phyloP scores from a whole-genome alignment of 2,329 filamentous ascomycete genomes.

The Aspergillus tanneri region DNA sequence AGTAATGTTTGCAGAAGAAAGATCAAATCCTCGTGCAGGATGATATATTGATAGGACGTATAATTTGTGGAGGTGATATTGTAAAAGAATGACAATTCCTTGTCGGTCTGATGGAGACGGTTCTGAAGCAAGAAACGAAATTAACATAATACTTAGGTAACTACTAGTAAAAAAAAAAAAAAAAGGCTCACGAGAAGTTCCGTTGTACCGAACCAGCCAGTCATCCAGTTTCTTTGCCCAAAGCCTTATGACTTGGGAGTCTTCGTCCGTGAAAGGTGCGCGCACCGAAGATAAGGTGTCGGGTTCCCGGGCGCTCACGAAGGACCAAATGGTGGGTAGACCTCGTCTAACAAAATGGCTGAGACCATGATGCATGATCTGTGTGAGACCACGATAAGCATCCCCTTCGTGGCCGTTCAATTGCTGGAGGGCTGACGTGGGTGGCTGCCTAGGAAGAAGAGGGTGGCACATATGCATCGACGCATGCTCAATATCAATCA shows the following conservation, averaged over 20 bases:
- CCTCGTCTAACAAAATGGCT: conserved; percentile 32
- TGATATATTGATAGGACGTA: conserved; percentile 34
- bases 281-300: conserved; percentile 12
- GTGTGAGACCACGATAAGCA: conserved; percentile 28
- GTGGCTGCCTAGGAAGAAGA: conserved; percentile 27
- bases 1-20: conserved; percentile 28
- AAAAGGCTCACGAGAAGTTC: conserved; percentile 23
- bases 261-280: conserved; percentile 26
- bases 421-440: conserved; percentile 19
- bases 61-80: conserved; percentile 33
- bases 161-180: too few species aligned
- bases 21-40: conserved; percentile 29
- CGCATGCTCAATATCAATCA: conserved; percentile 33
- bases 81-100: conserved; percentile 31
- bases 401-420: conserved; percentile 23
- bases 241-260: conserved; percentile 28
- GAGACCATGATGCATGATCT: conserved; percentile 33
- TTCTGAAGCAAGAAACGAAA: neutral
- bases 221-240: conserved; percentile 32
- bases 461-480: conserved; percentile 34
- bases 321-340: conserved; percentile 31
- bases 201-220: conserved; percentile 32
- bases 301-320: conserved; percentile 22
- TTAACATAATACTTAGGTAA: neutral
- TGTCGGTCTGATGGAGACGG: conserved; percentile 27